Base-by-base conservation (phyloP, 108 stramenopile species). In the Stephanodiscus triporus region DNA sequence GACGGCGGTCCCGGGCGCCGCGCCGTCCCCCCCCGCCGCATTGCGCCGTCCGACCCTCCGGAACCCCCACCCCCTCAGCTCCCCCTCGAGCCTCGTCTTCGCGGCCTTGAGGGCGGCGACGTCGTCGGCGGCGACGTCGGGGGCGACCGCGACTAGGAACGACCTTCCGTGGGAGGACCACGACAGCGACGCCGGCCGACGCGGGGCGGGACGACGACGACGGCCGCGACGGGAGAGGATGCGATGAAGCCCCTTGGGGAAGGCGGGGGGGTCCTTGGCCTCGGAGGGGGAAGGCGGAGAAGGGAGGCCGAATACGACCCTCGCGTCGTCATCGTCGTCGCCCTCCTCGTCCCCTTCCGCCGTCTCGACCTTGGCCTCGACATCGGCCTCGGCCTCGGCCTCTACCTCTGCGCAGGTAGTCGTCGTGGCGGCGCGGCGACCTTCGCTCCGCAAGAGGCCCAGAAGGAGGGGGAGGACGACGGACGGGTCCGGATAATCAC, bases 391-490 rank as follows among this genome's bases (percentile, higher is more conserved):
- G 2, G 24, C n/a, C n/a, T n/a, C n/a, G n/a, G n/a, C n/a, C n/a
- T n/a, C n/a, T n/a, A n/a, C n/a, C n/a, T n/a, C n/a, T n/a, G n/a
- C n/a, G n/a, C n/a, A n/a, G n/a, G n/a, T n/a, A n/a, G n/a, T 57
- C 3, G 29, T 29, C 27, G 16, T 7, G 56, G 27, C 14, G 58
- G 34, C 32, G 57, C 27, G 24, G 30, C 14, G 45, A 11, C 75
- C 68, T 4, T 32, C 47, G 22, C 59, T 53, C 0, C 68, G 61
- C 55, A 54, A 43, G 17, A 77, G 68, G 40, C 76, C 76, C 0
- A 56, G 53, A 4, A 77, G 26, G 29, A 77, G 54, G 42, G 76
- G 76, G 36, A 77, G 53, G 20, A 60, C 43, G 51, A 77, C 61
- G 62, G 68, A 14, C 24, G 61, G 68, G 57, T 77, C 68, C 43